phyloP scores from a whole-genome alignment of 169 alveolate genomes.

The Eimeria necatrix region DNA sequence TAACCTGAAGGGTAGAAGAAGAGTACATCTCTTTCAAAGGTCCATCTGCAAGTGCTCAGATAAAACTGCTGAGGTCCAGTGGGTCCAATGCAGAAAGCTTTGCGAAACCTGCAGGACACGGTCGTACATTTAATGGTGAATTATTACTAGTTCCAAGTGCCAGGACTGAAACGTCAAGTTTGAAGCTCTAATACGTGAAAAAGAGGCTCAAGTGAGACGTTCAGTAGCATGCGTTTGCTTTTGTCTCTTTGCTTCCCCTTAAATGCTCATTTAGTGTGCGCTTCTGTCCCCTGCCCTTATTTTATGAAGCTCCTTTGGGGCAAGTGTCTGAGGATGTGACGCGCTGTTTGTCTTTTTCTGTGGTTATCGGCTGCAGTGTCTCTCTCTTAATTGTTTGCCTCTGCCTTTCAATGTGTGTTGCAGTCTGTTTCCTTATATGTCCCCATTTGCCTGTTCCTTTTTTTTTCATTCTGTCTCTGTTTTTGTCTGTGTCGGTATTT shows the following conservation, averaged over 20 bases:
- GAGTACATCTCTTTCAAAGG: constrained; percentile 60
- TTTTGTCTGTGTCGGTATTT: background rate
- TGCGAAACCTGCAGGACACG: constrained; percentile 36
- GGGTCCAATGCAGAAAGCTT: constrained; percentile 52
- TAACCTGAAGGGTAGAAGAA: constrained; percentile 63
- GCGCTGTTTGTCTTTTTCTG: background rate
- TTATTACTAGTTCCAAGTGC: no score
- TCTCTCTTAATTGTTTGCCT: background rate
- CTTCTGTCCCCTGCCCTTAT: background rate
- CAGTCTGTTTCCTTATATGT: background rate
- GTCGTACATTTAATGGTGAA: no score
- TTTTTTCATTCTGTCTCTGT: background rate
- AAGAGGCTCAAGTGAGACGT: no score
- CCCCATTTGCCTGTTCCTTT: background rate
- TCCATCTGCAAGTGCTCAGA: constrained; percentile 52
- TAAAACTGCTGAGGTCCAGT: constrained; percentile 38
- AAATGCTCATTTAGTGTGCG: no score
- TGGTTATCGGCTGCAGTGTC: background rate
- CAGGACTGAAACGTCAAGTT: no score
- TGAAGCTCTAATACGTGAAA: no score
- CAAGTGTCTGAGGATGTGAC: background rate
- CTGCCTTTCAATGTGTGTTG: background rate
- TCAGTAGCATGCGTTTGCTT: background rate
- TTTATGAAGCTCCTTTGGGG: no score
- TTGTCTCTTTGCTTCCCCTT: no score